phyloP scores from a whole-genome alignment of 345 rosid species.

The Pistacia vera region DNA sequence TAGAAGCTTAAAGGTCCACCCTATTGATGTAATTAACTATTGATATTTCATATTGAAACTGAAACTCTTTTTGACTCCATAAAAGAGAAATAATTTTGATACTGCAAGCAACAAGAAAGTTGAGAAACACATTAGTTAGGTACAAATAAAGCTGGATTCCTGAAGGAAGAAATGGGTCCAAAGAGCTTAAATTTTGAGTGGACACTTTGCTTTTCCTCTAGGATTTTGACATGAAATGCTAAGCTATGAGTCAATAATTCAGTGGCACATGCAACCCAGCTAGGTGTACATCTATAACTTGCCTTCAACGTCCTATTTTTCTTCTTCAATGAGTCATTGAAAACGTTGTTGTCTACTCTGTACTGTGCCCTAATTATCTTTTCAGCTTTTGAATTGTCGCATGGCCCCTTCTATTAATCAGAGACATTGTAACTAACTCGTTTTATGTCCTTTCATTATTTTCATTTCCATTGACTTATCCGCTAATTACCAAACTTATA shows the following conservation, averaged over 20 bases:
- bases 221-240: constrained; percentile 33
- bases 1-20: neutral
- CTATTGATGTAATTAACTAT: neutral
- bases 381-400: constrained; percentile 11
- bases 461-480: constrained; percentile 7
- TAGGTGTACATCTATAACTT: neutral
- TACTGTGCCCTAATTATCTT: constrained; percentile 7
- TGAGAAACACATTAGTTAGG: constrained; percentile 16
- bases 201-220: constrained; percentile 19
- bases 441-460: neutral
- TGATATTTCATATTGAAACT: neutral
- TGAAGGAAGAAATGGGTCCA: constrained; percentile 25
- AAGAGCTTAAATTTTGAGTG: constrained; percentile 13
- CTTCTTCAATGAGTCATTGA: neutral
- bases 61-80: neutral
- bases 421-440: constrained; percentile 24
- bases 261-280: constrained; percentile 35
- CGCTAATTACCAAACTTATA: neutral
- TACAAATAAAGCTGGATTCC: constrained; percentile 28
- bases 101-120: neutral
- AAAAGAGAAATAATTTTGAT: neutral
- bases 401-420: constrained; percentile 15
- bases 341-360: neutral
- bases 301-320: constrained; percentile 4
- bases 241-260: constrained; percentile 26